Conservation (phyloP, 75 land plant species). For the Pinus albicaulis region DNA sequence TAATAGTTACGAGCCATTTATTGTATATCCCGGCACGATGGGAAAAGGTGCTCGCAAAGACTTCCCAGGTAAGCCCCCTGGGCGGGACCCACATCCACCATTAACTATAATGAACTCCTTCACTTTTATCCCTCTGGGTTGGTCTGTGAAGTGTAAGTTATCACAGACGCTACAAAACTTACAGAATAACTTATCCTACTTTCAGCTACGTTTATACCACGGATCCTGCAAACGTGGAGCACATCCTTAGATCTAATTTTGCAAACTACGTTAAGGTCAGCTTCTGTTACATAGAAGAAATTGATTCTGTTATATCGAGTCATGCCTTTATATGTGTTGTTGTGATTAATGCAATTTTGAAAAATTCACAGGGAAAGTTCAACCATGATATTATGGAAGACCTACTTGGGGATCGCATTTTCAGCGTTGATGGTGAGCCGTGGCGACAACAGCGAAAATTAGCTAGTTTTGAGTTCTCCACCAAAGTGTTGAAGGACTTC, state of each 20-base stretch:
- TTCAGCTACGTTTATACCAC: not conserved
- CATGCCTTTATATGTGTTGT: not conserved
- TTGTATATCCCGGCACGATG: no score
- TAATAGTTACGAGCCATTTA: no score
- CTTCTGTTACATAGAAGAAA: not conserved
- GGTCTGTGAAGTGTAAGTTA: no score
- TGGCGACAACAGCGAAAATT: constrained; percentile 32
- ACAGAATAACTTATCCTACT: constrained; percentile 2
- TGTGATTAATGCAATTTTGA: not conserved
- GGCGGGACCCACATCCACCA: no score
- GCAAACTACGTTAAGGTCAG: constrained; percentile 20
- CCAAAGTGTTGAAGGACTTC: constrained; percentile 24
- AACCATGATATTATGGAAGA: constrained; percentile 18
- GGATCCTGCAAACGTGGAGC: constrained; percentile 17
- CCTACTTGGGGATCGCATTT: constrained; percentile 50
- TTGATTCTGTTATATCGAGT: not conserved
- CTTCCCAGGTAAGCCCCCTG: no score
- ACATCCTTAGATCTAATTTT: constrained; percentile 22
- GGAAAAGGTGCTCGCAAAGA: no score
- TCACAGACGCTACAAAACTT: constrained; percentile 12
- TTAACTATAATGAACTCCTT: no score
- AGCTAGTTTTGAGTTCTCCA: constrained; percentile 38
- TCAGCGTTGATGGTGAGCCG: constrained; percentile 29
- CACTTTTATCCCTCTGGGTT: no score
- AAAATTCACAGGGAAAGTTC: constrained; percentile 4